Evolutionary conservation across 1,284 basidiomycete species (phyloP), one percentile per base, ranked within the genome.

Genomic region (Macrocystidia cucumis): DNA sequence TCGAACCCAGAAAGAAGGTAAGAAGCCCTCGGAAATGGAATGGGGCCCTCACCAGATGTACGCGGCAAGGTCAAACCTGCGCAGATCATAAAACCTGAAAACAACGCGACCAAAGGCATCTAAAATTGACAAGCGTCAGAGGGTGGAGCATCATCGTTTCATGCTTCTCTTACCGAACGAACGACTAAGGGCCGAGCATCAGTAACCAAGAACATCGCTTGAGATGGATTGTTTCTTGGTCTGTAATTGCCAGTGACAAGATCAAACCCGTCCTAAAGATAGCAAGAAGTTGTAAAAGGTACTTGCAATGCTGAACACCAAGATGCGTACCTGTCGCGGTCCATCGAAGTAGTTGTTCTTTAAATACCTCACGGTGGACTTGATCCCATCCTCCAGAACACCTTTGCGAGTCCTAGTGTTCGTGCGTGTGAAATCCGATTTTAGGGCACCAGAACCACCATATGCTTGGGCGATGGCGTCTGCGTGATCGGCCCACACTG

Each of bases 291-390:
- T 19, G 18, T n/a, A n/a, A 30, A 20, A 27, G 29, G 17, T 14
- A 32, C 18, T 9, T 14, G 23, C 19, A 3, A 12, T 20, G 24
- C 47, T 32, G 19, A 37, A 13, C 30, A 14, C 28, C 19, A n/a
- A 36, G 14, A 23, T 13, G 17, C 14, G 48, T 51, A 79, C 82
- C 67, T 89, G 92, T 51, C 93, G 69, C 34, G 91, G 74, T 4
- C 96, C 96, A 56, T 98, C 96, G 51, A 97, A 89, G 64, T 91
- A 93, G 57, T 97, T 98, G 67, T 98, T 98, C 69, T 86, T 92
- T 46, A 97, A 54, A 56, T 98, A 99, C 42, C 96, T 78, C 60
- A 82, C 72, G 2, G 81, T 56, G 12, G 86, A 86, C 59, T 98
- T 98, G 58, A 81, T 67, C 1, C 91, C 90, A 59, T 98, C 96